Conservation (phyloP, 2,329 filamentous ascomycete species). For the Arthrobotrys pseudoclavata region DNA sequence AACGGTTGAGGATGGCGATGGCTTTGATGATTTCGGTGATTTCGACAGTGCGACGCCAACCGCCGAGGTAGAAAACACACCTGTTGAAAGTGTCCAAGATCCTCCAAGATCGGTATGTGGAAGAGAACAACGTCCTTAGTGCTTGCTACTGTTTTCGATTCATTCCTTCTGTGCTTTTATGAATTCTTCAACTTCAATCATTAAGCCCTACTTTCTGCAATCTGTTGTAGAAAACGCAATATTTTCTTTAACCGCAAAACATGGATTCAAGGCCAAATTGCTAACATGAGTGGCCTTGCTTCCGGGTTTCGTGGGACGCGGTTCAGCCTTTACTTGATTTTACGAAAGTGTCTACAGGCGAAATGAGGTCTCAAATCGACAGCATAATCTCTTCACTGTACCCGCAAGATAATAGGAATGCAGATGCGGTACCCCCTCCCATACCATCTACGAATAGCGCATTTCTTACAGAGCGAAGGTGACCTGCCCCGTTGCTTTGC, state of each 20-base stretch:
- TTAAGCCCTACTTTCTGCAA: background rate
- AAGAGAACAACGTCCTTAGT: background rate
- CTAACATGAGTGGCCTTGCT: background rate
- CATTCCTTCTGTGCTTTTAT: background rate
- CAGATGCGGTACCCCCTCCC: slow-evolving; percentile 61
- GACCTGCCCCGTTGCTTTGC: background rate
- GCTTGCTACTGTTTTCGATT: background rate
- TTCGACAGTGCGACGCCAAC: slow-evolving; percentile 77
- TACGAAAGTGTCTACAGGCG: slow-evolving; percentile 40
- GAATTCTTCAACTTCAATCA: background rate
- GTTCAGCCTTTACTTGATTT: slow-evolving; percentile 44
- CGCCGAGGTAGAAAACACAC: slow-evolving; percentile 61
- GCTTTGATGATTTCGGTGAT: slow-evolving; percentile 73
- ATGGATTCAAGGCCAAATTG: background rate
- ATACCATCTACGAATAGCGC: slow-evolving; percentile 43
- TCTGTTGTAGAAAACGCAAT: background rate
- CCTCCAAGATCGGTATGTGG: slow-evolving; percentile 26
- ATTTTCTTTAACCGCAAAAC: background rate
- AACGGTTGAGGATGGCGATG: slow-evolving; percentile 66
- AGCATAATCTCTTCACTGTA: slow-evolving; percentile 57
- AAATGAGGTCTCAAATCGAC: slow-evolving; percentile 43
- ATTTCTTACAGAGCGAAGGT: slow-evolving; percentile 60
- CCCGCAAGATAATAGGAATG: slow-evolving; percentile 60
- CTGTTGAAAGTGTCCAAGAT: background rate
- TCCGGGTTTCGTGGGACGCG: background rate